Base-by-base conservation (phyloP, 1,139 yeast genomes). In the Blastobotrys proliferans region DNA sequence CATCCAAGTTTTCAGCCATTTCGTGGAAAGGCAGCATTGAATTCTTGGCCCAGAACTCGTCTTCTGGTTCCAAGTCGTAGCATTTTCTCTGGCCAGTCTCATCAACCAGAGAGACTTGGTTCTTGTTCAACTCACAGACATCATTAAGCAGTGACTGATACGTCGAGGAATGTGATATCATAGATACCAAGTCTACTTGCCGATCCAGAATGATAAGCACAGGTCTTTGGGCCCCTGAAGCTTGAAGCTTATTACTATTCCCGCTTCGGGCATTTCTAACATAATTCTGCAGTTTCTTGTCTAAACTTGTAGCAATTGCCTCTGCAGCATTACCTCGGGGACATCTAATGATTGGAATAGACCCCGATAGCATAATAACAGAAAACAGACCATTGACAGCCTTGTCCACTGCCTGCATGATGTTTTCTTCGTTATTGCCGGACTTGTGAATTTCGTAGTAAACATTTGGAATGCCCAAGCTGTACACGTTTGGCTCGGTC, bases 161-260 rank as follows among this genome's bases (percentile, higher is more conserved):
- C 41, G 94, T 88, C 97, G 98, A 90, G 5, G 97, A 87, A 64
- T 92, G 99, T 1, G 94, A 78, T 62, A 94, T 81, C 97, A 92
- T 90, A 21, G 95, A 83, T 2, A 92, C 82, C 50, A 94, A 71
- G 64, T 94, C 97, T 48, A 92, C 74, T 57, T 84, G 86, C 61
- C 99, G 76, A 63, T 92, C 99, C 46, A 90, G 68, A 42, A 92
- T 67, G 29, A 94, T 73, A 55, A 92, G 70, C 13, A 92, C 97
- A 3, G 86, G 79, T 49, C 95, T 72, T 48, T 77, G 81, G 11
- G 24, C 3, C 17, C 16, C 19, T 34, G 19, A n/a, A 9, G 24
- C 6, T 17, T 33, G 35, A n/a, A 40, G 45, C 40, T 57, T 49
- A 30, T 66, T 52, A 42, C 46, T 45, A 5, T 18, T 20, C 18